Evolutionary conservation across 192 early-diverging fungal species (phyloP).

Genomic region (Podila clonocystis): DNA sequence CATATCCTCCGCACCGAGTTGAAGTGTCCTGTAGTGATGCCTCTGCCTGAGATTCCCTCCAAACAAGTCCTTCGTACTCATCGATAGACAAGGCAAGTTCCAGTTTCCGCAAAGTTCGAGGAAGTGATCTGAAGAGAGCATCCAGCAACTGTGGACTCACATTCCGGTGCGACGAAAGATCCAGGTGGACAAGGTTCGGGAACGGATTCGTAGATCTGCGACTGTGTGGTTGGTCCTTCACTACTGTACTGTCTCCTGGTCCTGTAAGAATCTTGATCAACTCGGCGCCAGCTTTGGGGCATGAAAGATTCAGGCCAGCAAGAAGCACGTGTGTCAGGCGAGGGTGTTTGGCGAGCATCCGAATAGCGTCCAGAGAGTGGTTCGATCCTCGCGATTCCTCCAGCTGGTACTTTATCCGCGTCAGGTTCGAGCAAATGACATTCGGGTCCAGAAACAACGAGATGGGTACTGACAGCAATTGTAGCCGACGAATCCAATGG

Average conservation of each 20-base stretch:
- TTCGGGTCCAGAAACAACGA: neutral
- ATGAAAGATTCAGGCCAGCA: neutral
- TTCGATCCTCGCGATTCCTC: neutral
- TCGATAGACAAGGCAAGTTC: neutral
- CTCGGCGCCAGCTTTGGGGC: neutral
- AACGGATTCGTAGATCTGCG: neutral
- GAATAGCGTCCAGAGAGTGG: neutral
- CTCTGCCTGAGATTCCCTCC: neutral
- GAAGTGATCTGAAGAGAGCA: neutral
- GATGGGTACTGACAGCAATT: neutral
- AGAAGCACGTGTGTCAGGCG: neutral
- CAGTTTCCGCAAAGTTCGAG: neutral
- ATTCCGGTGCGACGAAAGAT: neutral
- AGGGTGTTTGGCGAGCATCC: neutral
- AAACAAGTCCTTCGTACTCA: neutral
- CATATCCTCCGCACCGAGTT: neutral
- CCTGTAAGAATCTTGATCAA: neutral
- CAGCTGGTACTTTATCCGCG: neutral
- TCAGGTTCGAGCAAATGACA: neutral
- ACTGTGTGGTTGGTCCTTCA: neutral
- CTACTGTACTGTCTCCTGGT: neutral
- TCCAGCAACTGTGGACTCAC: constrained; percentile 3
- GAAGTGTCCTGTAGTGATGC: neutral
- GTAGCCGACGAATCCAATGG: neutral
- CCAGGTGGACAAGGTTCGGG: neutral